Evolutionary conservation across 345 rosid species (phyloP).

Genomic region (Acer campestre): DNA sequence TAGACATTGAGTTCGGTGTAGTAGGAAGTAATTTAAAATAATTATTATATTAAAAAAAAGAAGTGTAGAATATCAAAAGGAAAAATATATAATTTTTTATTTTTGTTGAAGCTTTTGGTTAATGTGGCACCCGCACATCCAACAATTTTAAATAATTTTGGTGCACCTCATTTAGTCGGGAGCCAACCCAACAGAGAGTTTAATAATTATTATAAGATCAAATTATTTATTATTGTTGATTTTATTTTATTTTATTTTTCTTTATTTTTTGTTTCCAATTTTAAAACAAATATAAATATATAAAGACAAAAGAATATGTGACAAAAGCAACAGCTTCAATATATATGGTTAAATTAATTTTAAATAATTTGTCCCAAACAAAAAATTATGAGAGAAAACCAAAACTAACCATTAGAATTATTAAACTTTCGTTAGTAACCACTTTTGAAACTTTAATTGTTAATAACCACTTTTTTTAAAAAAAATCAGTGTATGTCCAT

Average conservation of each 20-base stretch:
- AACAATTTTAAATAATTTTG: slow-evolving; percentile 2
- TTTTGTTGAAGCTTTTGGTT: slow-evolving; percentile 1
- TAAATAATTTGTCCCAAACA: not conserved
- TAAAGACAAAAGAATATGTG: not conserved
- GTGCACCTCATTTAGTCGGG: not conserved
- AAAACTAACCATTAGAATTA: too few species aligned
- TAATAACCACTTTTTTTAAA: too few species aligned
- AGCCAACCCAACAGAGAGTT: not conserved
- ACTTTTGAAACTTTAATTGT: too few species aligned
- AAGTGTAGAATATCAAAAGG: too few species aligned
- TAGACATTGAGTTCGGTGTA: not conserved
- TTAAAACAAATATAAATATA: not conserved
- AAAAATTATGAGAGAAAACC: too few species aligned
- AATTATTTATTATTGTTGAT: not conserved
- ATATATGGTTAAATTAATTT: not conserved
- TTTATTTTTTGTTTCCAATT: not conserved
- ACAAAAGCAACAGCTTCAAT: not conserved
- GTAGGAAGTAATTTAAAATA: not conserved
- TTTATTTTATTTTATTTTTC: not conserved
- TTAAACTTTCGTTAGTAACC: too few species aligned
- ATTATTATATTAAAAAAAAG: not conserved
- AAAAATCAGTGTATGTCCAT: too few species aligned
- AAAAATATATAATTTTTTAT: not conserved
- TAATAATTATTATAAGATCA: not conserved
- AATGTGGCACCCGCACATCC: not conserved